phyloP scores from a whole-genome alignment of 2,329 filamentous ascomycete genomes.

The Lomentospora prolificans region DNA sequence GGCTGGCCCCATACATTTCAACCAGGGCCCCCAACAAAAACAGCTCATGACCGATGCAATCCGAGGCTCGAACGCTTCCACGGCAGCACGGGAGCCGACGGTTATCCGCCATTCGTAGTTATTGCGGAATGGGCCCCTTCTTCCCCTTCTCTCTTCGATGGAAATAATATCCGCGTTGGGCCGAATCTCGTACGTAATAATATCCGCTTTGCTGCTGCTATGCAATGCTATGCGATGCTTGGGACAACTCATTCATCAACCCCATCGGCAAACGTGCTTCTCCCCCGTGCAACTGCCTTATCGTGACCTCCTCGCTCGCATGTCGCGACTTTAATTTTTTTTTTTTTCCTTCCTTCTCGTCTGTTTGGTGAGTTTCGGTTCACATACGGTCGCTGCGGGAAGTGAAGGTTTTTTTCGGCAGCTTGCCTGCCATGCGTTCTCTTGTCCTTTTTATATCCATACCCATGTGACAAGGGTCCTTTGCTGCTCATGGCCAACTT shows the following conservation, averaged over 20 bases:
- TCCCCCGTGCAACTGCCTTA: not conserved
- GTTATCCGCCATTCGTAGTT: not conserved
- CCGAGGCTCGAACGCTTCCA: not conserved
- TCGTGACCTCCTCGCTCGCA: not conserved
- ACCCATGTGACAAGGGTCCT: not conserved
- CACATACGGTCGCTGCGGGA: no score
- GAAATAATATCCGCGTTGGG: not conserved
- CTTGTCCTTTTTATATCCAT: no score
- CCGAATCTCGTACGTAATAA: slow-evolving; percentile 3
- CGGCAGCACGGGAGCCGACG: not conserved
- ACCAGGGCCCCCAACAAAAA: not conserved
- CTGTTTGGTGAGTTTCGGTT: no score
- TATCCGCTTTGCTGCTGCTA: not conserved
- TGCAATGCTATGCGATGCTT: not conserved
- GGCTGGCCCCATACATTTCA: no score
- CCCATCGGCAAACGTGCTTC: no score
- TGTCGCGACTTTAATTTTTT: not conserved
- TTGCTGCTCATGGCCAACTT: not conserved
- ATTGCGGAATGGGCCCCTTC: not conserved
- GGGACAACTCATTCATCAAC: not conserved
- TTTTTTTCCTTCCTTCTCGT: not conserved
- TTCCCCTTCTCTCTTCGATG: not conserved
- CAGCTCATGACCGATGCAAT: not conserved
- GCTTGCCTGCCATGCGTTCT: no score
- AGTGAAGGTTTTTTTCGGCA: no score